Evolutionary conservation across 1,139 yeast species (phyloP), one percentile per base, ranked within the genome.

Genomic region (Yamadazyma aaseri): DNA sequence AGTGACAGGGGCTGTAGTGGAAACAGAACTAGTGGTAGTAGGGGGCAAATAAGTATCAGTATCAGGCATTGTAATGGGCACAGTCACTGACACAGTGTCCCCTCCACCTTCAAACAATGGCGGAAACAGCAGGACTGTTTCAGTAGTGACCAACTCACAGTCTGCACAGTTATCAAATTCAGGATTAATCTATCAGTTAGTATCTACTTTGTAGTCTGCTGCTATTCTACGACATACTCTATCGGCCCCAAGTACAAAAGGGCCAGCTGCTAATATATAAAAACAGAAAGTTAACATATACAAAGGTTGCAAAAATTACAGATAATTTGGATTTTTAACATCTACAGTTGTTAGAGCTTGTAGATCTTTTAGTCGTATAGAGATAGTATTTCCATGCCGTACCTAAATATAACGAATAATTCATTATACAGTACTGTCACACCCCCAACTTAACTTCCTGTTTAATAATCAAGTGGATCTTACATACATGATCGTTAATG

Each of bases 141-240:
- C 53, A 6, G 63, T 56, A 29, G 58, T 57, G 17, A 56, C 38
- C 11, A 42, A 39, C 28, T 56, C 51, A n/a, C 58, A 55, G 36
- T 41, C 55, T 35, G 53, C 51, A 23, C 47, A 43, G 17, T 39
- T 28, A n/a, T 50, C 41, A 28, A 56, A 57, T 6, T 49, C 63
- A 7, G 61, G 41, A 29, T 57, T 56, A 16, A 37, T 38, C 61
- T 57, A 31, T 7, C 13, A n/a, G 44, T 43, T 43, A 41, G 46
- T 34, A 33, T 7, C 9, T 9, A 13, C 9, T 5, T 9, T n/a
- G n/a, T n/a, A n/a, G n/a, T n/a, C n/a, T n/a, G n/a, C n/a, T n/a
- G n/a, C n/a, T n/a, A n/a, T n/a, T n/a, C n/a, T n/a, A n/a, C 9
- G 17, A 32, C 42, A 14, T 38, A 40, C 41, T 36, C 44, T 40